Evolutionary conservation across 1,284 basidiomycete species (phyloP).

Genomic region (Blastosporella zonata): DNA sequence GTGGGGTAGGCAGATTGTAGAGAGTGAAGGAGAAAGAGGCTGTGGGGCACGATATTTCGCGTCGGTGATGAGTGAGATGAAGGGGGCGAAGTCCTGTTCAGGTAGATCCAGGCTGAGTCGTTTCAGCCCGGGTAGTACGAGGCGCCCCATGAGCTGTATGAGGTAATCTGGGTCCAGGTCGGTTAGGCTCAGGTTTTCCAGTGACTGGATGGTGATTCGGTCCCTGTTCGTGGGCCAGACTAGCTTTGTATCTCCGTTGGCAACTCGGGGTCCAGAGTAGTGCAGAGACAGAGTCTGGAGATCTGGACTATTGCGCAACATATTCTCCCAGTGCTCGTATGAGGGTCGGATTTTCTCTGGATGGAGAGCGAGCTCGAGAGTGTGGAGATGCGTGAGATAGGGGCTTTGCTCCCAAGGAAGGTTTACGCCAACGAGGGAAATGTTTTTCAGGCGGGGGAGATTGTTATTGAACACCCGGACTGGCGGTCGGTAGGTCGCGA

Average conservation of each 20-base stretch:
- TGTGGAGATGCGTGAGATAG: conserved; percentile 46
- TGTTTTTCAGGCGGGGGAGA: conserved; percentile 47
- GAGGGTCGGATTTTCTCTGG: conserved; percentile 53
- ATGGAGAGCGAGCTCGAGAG: conserved; percentile 59
- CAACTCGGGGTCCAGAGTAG: conserved; percentile 51
- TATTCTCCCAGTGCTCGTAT: conserved; percentile 48
- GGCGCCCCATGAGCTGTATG: conserved; percentile 38
- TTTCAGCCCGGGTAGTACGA: conserved; percentile 42
- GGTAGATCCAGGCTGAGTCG: conserved; percentile 47
- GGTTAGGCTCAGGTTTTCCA: conserved; percentile 45
- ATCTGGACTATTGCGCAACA: conserved; percentile 45
- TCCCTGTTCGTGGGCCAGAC: conserved; percentile 33
- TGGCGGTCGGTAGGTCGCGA: conserved; percentile 53
- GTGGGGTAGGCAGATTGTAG: conserved; percentile 8
- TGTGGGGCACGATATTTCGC: neutral
- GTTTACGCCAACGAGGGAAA: conserved; percentile 62
- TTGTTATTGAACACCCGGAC: conserved; percentile 51
- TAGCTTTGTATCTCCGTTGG: conserved; percentile 29
- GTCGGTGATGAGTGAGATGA: conserved; percentile 39
- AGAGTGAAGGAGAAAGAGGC: neutral
- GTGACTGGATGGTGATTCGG: conserved; percentile 34
- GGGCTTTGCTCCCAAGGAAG: conserved; percentile 53
- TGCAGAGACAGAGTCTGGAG: conserved; percentile 48
- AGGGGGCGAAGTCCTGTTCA: conserved; percentile 49
- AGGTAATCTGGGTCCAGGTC: conserved; percentile 56